These are phyloP conservation scores for Ceratocystis harringtonii DNA, from an alignment of 2,329 filamentous ascomycete genomes.

Conservation along the genomic window DNA sequence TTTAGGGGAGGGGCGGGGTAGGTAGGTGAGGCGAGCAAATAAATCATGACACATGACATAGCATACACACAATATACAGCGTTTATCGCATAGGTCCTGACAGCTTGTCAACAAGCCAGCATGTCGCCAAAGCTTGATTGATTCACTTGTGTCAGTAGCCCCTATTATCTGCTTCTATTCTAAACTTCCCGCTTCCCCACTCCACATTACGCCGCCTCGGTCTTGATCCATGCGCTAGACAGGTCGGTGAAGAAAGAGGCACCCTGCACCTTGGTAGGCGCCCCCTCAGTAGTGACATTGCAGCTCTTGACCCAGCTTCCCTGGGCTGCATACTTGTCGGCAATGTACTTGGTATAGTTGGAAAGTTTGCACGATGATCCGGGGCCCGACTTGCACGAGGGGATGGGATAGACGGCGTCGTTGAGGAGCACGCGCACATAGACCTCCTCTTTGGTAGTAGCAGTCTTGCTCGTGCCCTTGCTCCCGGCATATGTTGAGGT, in stretches of 20 bases:
- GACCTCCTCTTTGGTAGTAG: slow-evolving; percentile 23
- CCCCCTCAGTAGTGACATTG: slow-evolving; percentile 29
- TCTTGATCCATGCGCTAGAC: slow-evolving; percentile 26
- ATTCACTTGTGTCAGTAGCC: not conserved
- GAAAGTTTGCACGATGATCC: slow-evolving; percentile 37
- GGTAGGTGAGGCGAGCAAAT: slow-evolving; percentile 5
- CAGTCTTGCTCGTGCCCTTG: slow-evolving; percentile 5
- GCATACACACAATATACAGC: no score
- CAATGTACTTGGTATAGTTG: slow-evolving; percentile 32
- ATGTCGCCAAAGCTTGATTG: no score
- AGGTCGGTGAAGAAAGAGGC: slow-evolving; percentile 37
- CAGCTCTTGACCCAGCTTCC: slow-evolving; percentile 37
- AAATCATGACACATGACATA: not conserved
- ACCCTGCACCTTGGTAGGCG: slow-evolving; percentile 30
- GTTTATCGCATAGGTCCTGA: not conserved
- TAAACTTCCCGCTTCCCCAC: not conserved
- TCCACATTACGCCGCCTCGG: slow-evolving; percentile 2
- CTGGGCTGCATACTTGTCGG: slow-evolving; percentile 31
- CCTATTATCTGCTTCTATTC: not conserved
- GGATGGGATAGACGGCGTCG: slow-evolving; percentile 46
- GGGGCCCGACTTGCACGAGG: slow-evolving; percentile 39
- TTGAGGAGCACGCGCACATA: slow-evolving; percentile 46
- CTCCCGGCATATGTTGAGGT: slow-evolving; percentile 13
- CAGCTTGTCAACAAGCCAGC: not conserved
- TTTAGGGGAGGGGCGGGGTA: not conserved